A percentile compares a stretch with the other conserved stretches of the same genome.
Conservation (phyloP, 495 filamentous ascomycete species). For the Hyphodiscus hymeniophilus region DNA sequence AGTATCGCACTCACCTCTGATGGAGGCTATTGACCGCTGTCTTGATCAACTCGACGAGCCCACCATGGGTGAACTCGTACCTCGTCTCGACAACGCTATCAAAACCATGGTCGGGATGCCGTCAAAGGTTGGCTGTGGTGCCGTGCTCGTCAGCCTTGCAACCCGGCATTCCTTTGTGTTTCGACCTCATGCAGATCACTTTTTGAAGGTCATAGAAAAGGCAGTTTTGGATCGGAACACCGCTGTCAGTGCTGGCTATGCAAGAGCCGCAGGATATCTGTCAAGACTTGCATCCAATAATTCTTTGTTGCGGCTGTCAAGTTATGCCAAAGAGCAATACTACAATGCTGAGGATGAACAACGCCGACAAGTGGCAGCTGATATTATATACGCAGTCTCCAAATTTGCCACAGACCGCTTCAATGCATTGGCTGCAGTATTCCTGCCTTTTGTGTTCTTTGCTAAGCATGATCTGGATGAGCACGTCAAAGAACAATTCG, state of each 20-base stretch:
- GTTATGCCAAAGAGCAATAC: constrained; percentile 63
- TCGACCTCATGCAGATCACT: constrained; percentile 65
- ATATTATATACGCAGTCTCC: constrained; percentile 68
- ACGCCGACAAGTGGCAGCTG: constrained; percentile 64
- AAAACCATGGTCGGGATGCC: constrained; percentile 83
- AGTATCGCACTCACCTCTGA: constrained; percentile 80
- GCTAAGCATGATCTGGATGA: constrained; percentile 78
- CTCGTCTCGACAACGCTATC: constrained; percentile 64
- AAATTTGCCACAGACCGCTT: constrained; percentile 89
- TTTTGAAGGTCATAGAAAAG: constrained; percentile 69
- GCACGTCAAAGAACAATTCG: constrained; percentile 64
- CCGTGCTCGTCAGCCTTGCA: constrained; percentile 78
- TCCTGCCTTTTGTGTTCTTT: constrained; percentile 82
- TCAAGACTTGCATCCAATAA: constrained; percentile 65
- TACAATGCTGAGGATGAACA: constrained; percentile 69
- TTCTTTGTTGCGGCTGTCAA: constrained; percentile 56
- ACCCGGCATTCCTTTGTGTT: constrained; percentile 68
- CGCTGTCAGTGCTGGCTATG: constrained; percentile 79
- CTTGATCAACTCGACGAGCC: constrained; percentile 74
- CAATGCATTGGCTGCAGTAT: constrained; percentile 58
- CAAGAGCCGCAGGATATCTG: constrained; percentile 77
- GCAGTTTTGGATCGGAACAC: constrained; percentile 84
- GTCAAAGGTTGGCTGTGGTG: constrained; percentile 82
- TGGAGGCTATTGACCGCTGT: constrained; percentile 86
- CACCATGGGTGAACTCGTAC: constrained; percentile 65